Percentiles rank a stretch among this genome's conserved stretches.
phyloP scores from a whole-genome alignment of 2,329 filamentous ascomycete genomes.

The Colletotrichum liriopes region DNA sequence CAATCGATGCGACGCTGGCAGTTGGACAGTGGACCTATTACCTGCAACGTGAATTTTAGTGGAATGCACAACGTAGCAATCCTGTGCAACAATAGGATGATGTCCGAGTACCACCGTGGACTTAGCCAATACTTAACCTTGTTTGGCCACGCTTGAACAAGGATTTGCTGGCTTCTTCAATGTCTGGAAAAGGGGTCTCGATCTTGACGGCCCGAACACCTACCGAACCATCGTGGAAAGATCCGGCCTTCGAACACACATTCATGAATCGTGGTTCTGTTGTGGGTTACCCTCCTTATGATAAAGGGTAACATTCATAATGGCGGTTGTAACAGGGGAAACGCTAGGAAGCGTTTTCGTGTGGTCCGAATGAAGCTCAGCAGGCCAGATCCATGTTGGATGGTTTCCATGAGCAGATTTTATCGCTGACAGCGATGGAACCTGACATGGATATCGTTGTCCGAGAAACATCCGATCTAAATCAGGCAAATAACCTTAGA shows the following conservation, averaged over 20 bases:
- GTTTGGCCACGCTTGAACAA: neutral
- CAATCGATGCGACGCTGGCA: neutral
- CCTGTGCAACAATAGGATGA: no score
- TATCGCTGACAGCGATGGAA: neutral
- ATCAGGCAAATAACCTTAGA: neutral
- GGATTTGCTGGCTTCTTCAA: neutral
- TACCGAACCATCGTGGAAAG: neutral
- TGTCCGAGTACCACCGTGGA: neutral
- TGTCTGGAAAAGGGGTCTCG: neutral
- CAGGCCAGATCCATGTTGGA: neutral
- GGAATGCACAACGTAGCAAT: neutral
- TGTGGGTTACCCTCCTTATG: neutral
- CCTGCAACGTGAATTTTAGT: neutral
- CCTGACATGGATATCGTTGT: neutral
- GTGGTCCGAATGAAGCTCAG: neutral
- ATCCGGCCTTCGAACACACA: no score
- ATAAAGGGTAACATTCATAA: neutral
- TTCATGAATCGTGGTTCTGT: neutral
- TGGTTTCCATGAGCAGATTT: constrained; percentile 1
- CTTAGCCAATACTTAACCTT: neutral
- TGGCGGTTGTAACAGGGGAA: neutral
- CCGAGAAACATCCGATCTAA: neutral
- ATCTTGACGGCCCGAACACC: neutral
- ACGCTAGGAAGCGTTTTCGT: neutral
- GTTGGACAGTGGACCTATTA: neutral